Conservation (phyloP, 2,329 filamentous ascomycete species). For the Hirsutella rhossiliensis region DNA sequence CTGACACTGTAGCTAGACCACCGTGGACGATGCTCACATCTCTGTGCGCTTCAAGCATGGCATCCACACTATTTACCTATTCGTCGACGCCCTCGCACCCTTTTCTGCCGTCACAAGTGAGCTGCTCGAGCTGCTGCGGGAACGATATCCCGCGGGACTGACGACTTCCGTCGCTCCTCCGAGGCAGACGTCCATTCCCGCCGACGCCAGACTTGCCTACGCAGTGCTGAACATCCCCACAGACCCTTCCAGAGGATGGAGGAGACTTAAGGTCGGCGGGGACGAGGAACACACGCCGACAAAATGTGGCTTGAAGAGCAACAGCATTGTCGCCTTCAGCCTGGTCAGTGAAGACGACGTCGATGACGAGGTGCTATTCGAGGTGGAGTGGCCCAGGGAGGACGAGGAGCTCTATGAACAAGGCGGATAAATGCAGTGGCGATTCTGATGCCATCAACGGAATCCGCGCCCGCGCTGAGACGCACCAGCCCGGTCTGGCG, state of each 20-base stretch:
- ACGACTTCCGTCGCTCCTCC: conserved; percentile 19
- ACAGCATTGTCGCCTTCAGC: conserved; percentile 36
- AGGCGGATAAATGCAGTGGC: conserved; percentile 1
- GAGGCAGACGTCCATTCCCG: conserved; percentile 26
- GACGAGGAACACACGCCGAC: conserved; percentile 25
- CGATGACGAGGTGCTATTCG: conserved; percentile 27
- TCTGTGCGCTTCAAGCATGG: conserved; percentile 65
- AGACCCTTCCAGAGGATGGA: conserved; percentile 38
- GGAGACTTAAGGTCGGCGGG: conserved; percentile 24
- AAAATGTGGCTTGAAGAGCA: conserved; percentile 32
- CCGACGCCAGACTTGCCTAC: conserved; percentile 30
- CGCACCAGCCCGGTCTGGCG: too few relatives aligned
- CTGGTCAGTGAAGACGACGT: conserved; percentile 21
- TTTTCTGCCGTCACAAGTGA: conserved; percentile 45
- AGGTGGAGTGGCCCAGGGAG: conserved; percentile 33
- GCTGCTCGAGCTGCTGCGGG: conserved; percentile 44
- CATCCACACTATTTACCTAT: conserved; percentile 57
- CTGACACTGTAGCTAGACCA: conserved; percentile 2
- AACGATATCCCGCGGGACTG: conserved; percentile 44
- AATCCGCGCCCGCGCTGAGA: too few relatives aligned
- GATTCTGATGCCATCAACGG: background rate
- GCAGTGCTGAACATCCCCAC: conserved; percentile 30
- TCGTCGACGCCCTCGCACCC: conserved; percentile 44
- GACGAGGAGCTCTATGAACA: conserved; percentile 23
- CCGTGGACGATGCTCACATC: conserved; percentile 35